Evolutionary conservation across 2,329 filamentous ascomycete species (phyloP), one percentile per base, ranked within the genome.

Genomic region (Cephalotrichum gorgonifer): DNA sequence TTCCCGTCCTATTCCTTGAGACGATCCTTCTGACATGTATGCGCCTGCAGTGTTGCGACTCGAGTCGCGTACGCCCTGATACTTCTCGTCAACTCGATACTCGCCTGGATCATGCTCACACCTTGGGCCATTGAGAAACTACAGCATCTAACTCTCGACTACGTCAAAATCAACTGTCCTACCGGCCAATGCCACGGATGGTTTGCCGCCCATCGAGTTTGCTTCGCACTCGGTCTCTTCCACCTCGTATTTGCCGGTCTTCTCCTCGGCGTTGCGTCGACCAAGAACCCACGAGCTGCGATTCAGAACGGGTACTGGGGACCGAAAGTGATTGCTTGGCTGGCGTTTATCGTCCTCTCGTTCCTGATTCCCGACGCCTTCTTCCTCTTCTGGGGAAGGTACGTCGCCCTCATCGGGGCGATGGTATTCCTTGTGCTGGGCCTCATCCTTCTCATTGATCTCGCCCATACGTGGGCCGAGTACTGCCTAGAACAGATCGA

Each of bases 261-360:
- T 52, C 77, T 98, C 42, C 74, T 97, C 49, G 93, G 93, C 47
- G 89, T 98, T 47, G 81, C 79, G 48, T 88, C 83, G 44, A 93
- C 90, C 23, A 93, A 87, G 65, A 86, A 95, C 63, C 85, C 86
- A 42, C 85, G 93, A 55, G 90, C 93, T 2, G 78, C 81, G 17
- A 78, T 98, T 48, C 93, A 98, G 63, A 98, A 98, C 69, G 93
- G 91, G n/a, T 98, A 88, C 68, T 98, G 93, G 93, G 93, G 90
- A 2, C 93, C 93, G 43, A 98, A 98, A 71, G 77, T 98, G 51
- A 79, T 96, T 52, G 80, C 83, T 47, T 98, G 93, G 93, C 63
- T 96, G 45, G 81, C 75, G 14, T 79, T 97, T 56, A 82, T 97
- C 52, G 87, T 96, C 51, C 64, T 95, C 51, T 95, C 90, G 25